Conservation (phyloP, 1,284 basidiomycete species). For the Trametes hirsuta region DNA sequence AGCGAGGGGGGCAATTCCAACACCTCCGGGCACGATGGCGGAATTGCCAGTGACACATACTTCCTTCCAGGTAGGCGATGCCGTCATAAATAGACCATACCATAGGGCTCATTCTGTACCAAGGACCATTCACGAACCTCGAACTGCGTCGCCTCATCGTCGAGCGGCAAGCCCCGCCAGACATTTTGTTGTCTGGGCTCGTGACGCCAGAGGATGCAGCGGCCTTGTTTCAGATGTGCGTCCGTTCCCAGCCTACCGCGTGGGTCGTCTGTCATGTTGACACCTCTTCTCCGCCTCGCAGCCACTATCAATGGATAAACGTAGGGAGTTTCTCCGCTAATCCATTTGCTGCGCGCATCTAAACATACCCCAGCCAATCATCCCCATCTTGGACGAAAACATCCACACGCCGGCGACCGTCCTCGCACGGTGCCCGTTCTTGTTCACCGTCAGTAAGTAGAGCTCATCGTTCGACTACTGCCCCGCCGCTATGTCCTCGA, state of each 20-base stretch:
- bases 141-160: constrained; percentile 46
- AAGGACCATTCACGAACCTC: constrained; percentile 37
- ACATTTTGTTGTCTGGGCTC: constrained; percentile 47
- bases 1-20: constrained; percentile 17
- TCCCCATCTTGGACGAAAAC: constrained; percentile 41
- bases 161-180: constrained; percentile 46
- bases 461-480: no score
- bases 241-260: constrained; percentile 19
- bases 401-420: constrained; percentile 42
- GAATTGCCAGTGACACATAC: constrained; percentile 34
- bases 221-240: constrained; percentile 49
- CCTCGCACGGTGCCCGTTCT: constrained; percentile 42
- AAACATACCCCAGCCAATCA: constrained; percentile 30
- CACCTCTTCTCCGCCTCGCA: constrained; percentile 15
- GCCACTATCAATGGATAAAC: constrained; percentile 43
- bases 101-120: neutral
- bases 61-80: constrained; percentile 34
- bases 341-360: constrained; percentile 42
- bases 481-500: neutral
- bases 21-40: constrained; percentile 20
- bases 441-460: constrained; percentile 42
- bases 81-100: neutral
- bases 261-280: neutral
- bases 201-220: constrained; percentile 46
- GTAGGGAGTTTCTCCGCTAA: constrained; percentile 56